Evolutionary conservation across 805 yeast species (phyloP).

Genomic region (Starmerella potacharoeniae): DNA sequence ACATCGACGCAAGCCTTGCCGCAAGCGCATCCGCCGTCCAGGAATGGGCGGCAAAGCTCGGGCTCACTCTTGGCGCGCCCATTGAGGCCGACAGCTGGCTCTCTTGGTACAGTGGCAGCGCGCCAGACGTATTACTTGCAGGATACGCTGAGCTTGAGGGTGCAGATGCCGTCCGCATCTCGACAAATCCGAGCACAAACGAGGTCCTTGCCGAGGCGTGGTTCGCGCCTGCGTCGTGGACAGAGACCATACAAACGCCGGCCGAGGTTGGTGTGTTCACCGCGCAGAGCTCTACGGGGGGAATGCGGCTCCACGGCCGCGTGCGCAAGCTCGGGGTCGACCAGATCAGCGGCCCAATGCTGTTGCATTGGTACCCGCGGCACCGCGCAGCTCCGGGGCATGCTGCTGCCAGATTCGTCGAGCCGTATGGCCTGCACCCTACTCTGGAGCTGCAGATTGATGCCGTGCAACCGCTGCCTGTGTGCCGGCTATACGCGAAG

Average conservation of each 20-base stretch:
- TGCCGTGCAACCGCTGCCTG: conserved; percentile 13
- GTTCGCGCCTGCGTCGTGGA: conserved; percentile 12
- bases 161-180: conserved; percentile 8
- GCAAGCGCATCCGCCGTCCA: conserved; percentile 11
- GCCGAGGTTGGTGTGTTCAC: conserved; percentile 21
- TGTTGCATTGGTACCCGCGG: conserved; percentile 19
- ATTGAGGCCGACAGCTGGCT: conserved; percentile 4
- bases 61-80: background rate
- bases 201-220: conserved; percentile 24
- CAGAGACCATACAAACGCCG: conserved; percentile 1
- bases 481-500: conserved; percentile 37
- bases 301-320: conserved; percentile 12
- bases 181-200: conserved; percentile 2
- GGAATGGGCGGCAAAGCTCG: conserved; percentile 3
- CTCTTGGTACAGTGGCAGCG: background rate
- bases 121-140: background rate
- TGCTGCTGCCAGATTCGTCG: conserved; percentile 2
- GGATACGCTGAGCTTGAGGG: background rate
- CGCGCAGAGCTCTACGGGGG: background rate
- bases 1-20: conserved; percentile 25
- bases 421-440: conserved; percentile 25
- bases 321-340: conserved; percentile 11
- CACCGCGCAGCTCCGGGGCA: conserved; percentile 2
- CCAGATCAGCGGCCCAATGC: conserved; percentile 13
- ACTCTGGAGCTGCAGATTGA: conserved; percentile 7